A percentile compares a stretch with the other conserved stretches of the same genome.
Evolutionary conservation across 2,329 filamentous ascomycete genomes (phyloP).

Genomic region (Ophiostoma piceae): DNA sequence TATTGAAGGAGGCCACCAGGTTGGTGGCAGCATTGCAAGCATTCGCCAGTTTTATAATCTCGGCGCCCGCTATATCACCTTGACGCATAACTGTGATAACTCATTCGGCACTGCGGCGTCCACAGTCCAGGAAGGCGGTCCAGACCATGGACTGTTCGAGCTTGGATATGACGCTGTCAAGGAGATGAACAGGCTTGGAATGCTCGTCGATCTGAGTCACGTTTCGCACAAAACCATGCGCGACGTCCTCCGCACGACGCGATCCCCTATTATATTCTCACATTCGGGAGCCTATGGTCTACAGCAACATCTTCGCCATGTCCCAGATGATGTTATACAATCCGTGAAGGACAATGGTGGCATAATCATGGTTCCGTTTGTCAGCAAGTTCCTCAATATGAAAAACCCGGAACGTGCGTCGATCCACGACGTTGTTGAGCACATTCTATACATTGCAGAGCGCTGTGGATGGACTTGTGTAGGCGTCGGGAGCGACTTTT

Average conservation of each 20-base stretch:
- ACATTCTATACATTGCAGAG: not conserved
- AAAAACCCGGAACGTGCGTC: not conserved
- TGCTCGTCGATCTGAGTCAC: conserved; percentile 9
- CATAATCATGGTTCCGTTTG: not conserved
- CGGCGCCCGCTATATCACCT: not conserved
- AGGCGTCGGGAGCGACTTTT: conserved; percentile 7
- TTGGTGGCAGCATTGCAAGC: conserved; percentile 25
- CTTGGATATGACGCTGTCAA: not conserved
- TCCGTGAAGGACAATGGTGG: not conserved
- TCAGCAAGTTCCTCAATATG: not conserved
- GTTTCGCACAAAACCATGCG: conserved; percentile 9
- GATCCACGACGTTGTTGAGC: not conserved
- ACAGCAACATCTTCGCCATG: not conserved
- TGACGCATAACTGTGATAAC: conserved; percentile 2
- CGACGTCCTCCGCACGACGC: not conserved
- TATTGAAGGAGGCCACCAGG: too few species aligned
- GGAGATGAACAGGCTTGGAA: not conserved
- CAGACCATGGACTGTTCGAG: not conserved
- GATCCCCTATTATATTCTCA: not conserved
- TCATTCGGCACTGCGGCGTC: not conserved
- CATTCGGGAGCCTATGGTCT: not conserved
- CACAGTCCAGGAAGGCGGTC: not conserved
- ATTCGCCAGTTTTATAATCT: conserved; percentile 27
- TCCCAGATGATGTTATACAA: not conserved
- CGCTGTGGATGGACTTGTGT: conserved; percentile 5